phyloP scores from a whole-genome alignment of 495 filamentous ascomycete species.

The Penicillium canescens region DNA sequence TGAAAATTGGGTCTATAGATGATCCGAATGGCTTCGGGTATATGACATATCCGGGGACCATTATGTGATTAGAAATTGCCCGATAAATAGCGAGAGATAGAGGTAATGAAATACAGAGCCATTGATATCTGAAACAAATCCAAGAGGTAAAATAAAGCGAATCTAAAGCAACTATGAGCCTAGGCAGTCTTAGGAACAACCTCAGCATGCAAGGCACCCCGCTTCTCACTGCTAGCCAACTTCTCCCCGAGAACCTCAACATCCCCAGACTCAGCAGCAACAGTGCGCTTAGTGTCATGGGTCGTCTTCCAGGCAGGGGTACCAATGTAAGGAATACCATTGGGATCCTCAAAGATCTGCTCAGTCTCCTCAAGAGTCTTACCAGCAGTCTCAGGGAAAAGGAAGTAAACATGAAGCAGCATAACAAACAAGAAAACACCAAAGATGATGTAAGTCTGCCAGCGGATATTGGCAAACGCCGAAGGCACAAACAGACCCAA shows the following conservation, averaged over 20 bases:
- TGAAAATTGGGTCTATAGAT: too few species aligned
- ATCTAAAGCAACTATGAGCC: too few species aligned
- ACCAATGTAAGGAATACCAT: conserved; percentile 63
- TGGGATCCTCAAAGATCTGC: conserved; percentile 63
- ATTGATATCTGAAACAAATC: too few species aligned
- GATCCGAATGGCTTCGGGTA: too few species aligned
- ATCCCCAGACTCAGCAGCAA: conserved; percentile 24
- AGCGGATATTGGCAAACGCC: conserved; percentile 68
- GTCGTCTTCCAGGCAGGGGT: conserved; percentile 70
- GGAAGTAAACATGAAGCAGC: conserved; percentile 72
- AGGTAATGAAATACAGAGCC: too few species aligned
- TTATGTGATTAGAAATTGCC: too few species aligned
- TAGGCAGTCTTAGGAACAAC: neutral
- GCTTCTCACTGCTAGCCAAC: conserved; percentile 20
- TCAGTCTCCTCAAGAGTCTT: conserved; percentile 81
- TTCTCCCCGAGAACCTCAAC: conserved; percentile 26
- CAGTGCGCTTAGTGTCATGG: conserved; percentile 25
- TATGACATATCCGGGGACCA: too few species aligned
- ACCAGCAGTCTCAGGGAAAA: conserved; percentile 78
- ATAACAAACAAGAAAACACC: conserved; percentile 70
- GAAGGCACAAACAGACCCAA: conserved; percentile 73
- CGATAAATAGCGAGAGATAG: too few species aligned
- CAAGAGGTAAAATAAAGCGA: too few species aligned
- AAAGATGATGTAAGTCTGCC: conserved; percentile 75
- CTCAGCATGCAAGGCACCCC: conserved; percentile 16